Evolutionary conservation across 2,329 filamentous ascomycete species (phyloP).

Genomic region (Epichloe coenophiala): DNA sequence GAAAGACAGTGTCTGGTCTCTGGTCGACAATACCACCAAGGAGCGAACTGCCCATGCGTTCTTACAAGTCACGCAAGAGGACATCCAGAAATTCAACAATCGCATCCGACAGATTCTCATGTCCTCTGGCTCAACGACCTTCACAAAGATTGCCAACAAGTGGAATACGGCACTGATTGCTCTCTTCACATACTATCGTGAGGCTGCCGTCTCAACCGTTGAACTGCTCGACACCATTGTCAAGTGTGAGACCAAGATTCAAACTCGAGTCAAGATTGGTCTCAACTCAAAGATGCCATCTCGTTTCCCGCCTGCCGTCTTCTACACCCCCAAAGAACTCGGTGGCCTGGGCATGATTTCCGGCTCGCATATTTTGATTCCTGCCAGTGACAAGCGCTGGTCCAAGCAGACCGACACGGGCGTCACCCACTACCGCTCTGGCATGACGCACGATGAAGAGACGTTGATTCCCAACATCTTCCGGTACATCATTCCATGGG

Average conservation of each 20-base stretch:
- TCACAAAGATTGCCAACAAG: slow-evolving; percentile 99
- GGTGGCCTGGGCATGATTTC: slow-evolving; percentile 98
- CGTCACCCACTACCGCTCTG: slow-evolving; percentile 90
- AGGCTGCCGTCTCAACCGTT: slow-evolving; percentile 91
- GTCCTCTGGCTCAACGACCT: slow-evolving; percentile 98
- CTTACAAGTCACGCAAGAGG: slow-evolving; percentile 92
- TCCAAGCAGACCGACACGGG: slow-evolving; percentile 96
- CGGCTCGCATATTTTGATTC: slow-evolving; percentile 93
- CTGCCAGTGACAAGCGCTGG: slow-evolving; percentile 95
- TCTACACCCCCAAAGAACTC: slow-evolving; percentile 96
- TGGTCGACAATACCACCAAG: slow-evolving; percentile 93
- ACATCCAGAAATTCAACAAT: slow-evolving; percentile 98
- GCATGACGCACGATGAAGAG: slow-evolving; percentile 97
- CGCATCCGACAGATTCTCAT: slow-evolving; percentile 96
- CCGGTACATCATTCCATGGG: slow-evolving; percentile 98
- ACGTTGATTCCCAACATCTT: slow-evolving; percentile 98
- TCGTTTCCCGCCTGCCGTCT: slow-evolving; percentile 93
- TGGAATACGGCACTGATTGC: slow-evolving; percentile 98
- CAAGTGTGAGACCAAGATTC: slow-evolving; percentile 98
- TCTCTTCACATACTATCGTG: slow-evolving; percentile 95
- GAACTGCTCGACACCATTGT: slow-evolving; percentile 93
- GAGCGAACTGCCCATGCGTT: slow-evolving; percentile 96
- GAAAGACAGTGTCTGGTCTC: slow-evolving; percentile 96
- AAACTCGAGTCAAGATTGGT: slow-evolving; percentile 96
- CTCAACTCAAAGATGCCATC: slow-evolving; percentile 99